Base-by-base conservation (phyloP, 257 asterid species). In the Ballota nigra region DNA sequence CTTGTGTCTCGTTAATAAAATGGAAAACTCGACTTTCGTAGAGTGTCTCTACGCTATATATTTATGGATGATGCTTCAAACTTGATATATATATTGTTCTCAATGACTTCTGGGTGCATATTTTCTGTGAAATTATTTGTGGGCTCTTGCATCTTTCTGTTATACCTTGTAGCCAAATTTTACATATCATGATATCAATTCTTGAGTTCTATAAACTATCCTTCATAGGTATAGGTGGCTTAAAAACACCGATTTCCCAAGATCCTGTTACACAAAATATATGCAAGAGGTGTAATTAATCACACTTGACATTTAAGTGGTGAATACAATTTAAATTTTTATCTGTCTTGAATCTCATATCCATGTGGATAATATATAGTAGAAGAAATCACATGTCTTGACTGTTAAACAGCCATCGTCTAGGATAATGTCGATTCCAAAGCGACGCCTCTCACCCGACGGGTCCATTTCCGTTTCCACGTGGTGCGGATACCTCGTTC, bases 401-500 rank as follows among this genome's bases (percentile, higher is more conserved):
- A 58, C 7, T 26, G 66, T 24, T 60, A 5, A 11, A 51, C 19
- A 16, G 29, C 53, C 23, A 15, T 16, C 59, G 65, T 24, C 16
- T 31, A 13, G 15, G 38, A 55, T 55, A 53, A 53, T 28, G 43
- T 7, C 20, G 23, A 20, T 12, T 31, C 52, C 3, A 34, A 9
- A 18, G 23, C 11, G 47, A 45, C 5, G 13, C 16, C 12, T 55
- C 23, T 81, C 82, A 86, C 74, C 74, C 77, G 24, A 40, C 62
- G 7, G 86, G 40, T 28, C 83, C 87, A 58, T 80, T 81, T 52
- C 75, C 78, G 45, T 75, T 79, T 70, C 79, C 65, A 0, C 79
- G 82, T 41, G 82, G 81, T 29, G 84, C 68, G 6, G 57, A 26
- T 70, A 20, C 73, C 52, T 76, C 79, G 68, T 75, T 82, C 70